A percentile compares a stretch with the other conserved stretches of the same genome.
phyloP scores from a whole-genome alignment of 495 filamentous ascomycete species.

The Xylaria intraflava region DNA sequence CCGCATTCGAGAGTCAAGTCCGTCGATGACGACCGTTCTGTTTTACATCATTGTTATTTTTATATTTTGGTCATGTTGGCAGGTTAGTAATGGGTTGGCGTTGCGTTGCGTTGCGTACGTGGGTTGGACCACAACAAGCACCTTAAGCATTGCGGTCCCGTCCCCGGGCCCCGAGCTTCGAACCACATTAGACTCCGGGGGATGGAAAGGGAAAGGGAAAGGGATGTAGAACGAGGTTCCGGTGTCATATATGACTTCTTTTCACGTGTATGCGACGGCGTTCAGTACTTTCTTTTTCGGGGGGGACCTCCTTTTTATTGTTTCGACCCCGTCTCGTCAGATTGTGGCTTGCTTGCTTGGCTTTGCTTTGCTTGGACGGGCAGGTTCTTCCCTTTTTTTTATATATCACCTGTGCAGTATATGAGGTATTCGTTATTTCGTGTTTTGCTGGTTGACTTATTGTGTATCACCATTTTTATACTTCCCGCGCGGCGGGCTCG shows the following conservation, averaged over 20 bases:
- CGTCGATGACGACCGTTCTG: background rate
- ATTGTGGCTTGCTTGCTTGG: background rate
- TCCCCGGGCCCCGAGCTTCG: background rate
- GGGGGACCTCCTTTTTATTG: background rate
- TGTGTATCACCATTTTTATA: too few relatives aligned
- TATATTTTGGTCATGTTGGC: background rate
- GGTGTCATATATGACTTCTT: background rate
- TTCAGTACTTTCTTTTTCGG: background rate
- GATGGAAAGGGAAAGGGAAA: too few relatives aligned
- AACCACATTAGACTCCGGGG: background rate
- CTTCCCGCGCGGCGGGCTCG: too few relatives aligned
- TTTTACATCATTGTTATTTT: background rate
- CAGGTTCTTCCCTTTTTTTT: too few relatives aligned
- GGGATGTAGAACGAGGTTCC: background rate
- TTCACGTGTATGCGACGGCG: background rate
- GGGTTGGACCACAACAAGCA: background rate
- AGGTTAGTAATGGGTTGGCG: background rate
- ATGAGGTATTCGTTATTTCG: too few relatives aligned
- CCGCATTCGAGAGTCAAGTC: background rate
- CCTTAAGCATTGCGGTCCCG: background rate
- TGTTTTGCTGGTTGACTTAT: too few relatives aligned
- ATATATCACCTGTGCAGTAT: too few relatives aligned
- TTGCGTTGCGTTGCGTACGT: background rate
- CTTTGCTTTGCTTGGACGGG: too few relatives aligned
- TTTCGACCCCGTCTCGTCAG: background rate